Base-by-base conservation (phyloP, 305 asterid species). In the Ajuga reptans region DNA sequence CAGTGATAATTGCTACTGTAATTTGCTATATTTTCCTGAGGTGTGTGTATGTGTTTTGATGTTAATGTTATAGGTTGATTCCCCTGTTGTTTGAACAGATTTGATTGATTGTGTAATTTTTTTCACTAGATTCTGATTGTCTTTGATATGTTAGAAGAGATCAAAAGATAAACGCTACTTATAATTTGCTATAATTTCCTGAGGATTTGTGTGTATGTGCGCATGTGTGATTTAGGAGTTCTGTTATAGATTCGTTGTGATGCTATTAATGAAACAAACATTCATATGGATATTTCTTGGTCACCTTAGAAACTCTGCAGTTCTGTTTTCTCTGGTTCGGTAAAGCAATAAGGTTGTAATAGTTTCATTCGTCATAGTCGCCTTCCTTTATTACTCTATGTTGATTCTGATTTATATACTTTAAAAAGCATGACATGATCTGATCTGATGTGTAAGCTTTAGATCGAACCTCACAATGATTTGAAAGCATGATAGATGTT, bases 391-490 rank as follows among this genome's bases (percentile, higher is more conserved):
- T 39, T 56, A 12, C 36, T 60, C 46, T 75, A 51, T 17, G 47
- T 67, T 43, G 70, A 46, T 37, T 64, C 54, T 72, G 68, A 68
- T 64, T 80, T 70, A 33, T 59, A 9, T 61, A 52, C 17, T n/a
- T n/a, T n/a, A n/a, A 49, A 59, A 27, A 73, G 68, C 54, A 47
- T 73, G 77, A 1, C n/a, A n/a, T 21, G 1, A 36, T 36, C 41
- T 36, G 41, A 77, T 67, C 57, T 55, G 53, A 76, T 77, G 66
- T 66, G 47, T 55, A 72, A 60, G 79, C 41, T 66, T 66, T 69
- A 60, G 61, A 73, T 65, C 39, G 27, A 61, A 10, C 43, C 34
- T 39, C 16, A 0, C 0, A 16, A 6, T 27, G 45, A 17, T 29
- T 29, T 10, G 41, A 41, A 33, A 39, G 70, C 33, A 45, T 27